Evolutionary conservation across 148 eudicot genomes (phyloP).

Genomic region (Heliosperma pusillum): DNA sequence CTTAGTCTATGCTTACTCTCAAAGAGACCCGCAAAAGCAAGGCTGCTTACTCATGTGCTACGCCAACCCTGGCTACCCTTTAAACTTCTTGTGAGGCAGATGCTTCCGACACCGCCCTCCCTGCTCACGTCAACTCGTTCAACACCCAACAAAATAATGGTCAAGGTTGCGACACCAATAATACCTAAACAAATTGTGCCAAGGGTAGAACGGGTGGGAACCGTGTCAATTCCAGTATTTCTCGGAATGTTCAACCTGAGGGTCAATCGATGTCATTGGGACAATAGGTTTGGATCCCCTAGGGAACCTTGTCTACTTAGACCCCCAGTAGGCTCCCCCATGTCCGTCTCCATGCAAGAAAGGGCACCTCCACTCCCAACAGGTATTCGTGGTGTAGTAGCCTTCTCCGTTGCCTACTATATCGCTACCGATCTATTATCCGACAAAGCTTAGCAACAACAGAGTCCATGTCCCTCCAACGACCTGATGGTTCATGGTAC

Average conservation of each 20-base stretch:
- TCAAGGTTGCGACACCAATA: neutral
- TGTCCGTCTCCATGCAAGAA: neutral
- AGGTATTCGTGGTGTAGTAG: neutral
- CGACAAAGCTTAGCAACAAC: neutral
- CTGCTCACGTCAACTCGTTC: neutral
- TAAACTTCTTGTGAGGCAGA: neutral
- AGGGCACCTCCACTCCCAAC: neutral
- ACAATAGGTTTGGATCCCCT: neutral
- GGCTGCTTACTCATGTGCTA: neutral
- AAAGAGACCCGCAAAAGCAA: neutral
- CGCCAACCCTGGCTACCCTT: neutral
- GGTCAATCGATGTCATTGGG: neutral
- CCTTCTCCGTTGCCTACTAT: neutral
- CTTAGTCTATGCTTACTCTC: neutral
- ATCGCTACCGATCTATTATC: no score
- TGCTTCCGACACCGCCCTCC: neutral
- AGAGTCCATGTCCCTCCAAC: neutral
- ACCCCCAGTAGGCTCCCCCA: neutral
- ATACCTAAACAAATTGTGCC: neutral
- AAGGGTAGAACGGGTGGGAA: neutral
- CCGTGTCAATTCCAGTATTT: neutral
- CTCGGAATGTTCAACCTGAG: neutral
- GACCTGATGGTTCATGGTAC: constrained; percentile 1
- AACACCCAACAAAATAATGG: neutral
- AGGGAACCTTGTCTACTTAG: neutral